These are phyloP conservation scores for Dittrichia graveolens DNA, from an alignment of 129 eudicot genomes.

Conservation along the genomic window DNA sequence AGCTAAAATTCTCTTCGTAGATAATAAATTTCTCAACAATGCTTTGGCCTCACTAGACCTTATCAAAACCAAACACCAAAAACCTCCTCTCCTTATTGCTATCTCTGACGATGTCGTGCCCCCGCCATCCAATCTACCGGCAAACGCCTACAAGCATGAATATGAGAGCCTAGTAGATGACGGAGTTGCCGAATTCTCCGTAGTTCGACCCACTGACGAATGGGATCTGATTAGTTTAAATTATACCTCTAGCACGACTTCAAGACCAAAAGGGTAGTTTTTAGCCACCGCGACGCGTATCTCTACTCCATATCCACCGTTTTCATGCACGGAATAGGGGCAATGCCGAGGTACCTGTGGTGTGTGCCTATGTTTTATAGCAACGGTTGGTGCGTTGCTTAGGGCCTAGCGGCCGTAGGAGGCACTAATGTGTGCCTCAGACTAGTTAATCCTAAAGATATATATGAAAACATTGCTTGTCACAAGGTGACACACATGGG, in stretches of 20 bases:
- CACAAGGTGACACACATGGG: conserved; percentile 71
- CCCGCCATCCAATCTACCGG: background rate
- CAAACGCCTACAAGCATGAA: conserved; percentile 26
- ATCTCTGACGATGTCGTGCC: conserved; percentile 35
- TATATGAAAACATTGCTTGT: conserved; percentile 45
- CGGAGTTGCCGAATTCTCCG: conserved; percentile 39
- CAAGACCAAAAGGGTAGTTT: conserved; percentile 90
- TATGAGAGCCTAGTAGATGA: conserved; percentile 33
- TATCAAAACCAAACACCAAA: conserved; percentile 26
- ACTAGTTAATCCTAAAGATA: conserved; percentile 46
- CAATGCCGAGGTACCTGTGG: conserved; percentile 62
- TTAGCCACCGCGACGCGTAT: conserved; percentile 76
- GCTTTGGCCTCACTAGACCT: conserved; percentile 56
- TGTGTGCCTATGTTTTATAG: conserved; percentile 81
- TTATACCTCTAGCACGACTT: conserved; percentile 91
- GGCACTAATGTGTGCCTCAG: conserved; percentile 66
- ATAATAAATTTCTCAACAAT: conserved; percentile 49
- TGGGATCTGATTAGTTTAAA: conserved; percentile 75
- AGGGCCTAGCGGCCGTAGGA: conserved; percentile 70
- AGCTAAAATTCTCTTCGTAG: conserved; percentile 69
- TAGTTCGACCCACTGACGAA: conserved; percentile 58
- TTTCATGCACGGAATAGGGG: conserved; percentile 54
- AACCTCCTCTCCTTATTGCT: conserved; percentile 49
- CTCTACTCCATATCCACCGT: conserved; percentile 67
- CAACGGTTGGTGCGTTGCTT: conserved; percentile 74